phyloP scores from a whole-genome alignment of 2,329 filamentous ascomycete species.

The Aspergillus hiratsukae region DNA sequence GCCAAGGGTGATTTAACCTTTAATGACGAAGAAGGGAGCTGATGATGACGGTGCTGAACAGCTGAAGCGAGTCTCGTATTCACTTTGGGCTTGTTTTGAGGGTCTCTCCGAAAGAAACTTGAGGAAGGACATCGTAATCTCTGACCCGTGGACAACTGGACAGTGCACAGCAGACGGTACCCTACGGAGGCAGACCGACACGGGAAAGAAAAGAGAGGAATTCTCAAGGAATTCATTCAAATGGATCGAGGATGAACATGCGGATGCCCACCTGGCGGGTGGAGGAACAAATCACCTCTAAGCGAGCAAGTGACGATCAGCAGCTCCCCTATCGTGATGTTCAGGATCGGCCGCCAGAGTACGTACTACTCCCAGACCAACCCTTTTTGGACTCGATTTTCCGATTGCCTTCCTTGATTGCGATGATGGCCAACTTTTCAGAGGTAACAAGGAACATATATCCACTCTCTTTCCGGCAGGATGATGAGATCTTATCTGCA shows the following conservation, averaged over 20 bases:
- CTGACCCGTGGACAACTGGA: neutral
- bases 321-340: conserved; percentile 16
- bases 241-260: neutral
- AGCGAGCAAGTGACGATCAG: conserved; percentile 1
- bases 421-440: neutral
- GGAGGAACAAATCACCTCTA: neutral
- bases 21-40: neutral
- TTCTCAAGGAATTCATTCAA: no score
- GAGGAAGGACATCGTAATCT: neutral
- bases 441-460: neutral
- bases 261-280: neutral
- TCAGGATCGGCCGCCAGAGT: conserved; percentile 8
- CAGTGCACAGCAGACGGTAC: neutral
- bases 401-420: neutral
- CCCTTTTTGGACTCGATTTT: neutral
- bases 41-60: neutral
- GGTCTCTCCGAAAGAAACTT: neutral
- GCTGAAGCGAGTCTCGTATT: neutral
- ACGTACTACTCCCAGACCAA: neutral
- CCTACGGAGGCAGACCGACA: no score
- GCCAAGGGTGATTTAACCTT: neutral
- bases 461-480: no score
- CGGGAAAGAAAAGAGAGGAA: no score
- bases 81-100: neutral
- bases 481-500: no score